A percentile compares a stretch with the other conserved stretches of the same genome.
These are phyloP conservation scores for Verticillium alfalfae DNA, from an alignment of 2,329 filamentous ascomycete genomes.

Conservation along the genomic window DNA sequence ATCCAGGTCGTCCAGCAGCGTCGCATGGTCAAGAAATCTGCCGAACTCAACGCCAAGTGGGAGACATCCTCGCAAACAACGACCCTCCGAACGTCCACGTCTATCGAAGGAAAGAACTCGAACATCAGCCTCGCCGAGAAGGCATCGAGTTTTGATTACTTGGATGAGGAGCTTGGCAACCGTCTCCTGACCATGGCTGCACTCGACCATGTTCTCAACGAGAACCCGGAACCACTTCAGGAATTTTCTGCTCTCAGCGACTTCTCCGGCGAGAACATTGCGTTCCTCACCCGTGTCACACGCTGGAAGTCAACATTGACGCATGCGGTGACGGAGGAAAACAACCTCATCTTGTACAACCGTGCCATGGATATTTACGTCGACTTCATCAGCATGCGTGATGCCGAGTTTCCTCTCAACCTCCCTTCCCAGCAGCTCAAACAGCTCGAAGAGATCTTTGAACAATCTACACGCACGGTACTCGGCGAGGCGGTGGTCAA, in stretches of 20 bases:
- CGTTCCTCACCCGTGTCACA: conserved; percentile 43
- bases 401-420: conserved; percentile 46
- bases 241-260: conserved; percentile 48
- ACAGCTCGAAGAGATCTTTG: conserved; percentile 36
- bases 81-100: conserved; percentile 9
- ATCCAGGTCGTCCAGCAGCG: conserved; percentile 19
- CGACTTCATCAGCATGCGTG: conserved; percentile 37
- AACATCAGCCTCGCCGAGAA: conserved; percentile 18
- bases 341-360: conserved; percentile 24
- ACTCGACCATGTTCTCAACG: conserved; percentile 40
- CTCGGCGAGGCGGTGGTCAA: conserved; percentile 17
- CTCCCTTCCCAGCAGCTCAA: conserved; percentile 36
- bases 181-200: conserved; percentile 45
- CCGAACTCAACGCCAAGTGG: conserved; percentile 20
- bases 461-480: conserved; percentile 27
- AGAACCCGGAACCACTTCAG: conserved; percentile 40
- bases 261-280: conserved; percentile 54
- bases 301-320: conserved; percentile 31
- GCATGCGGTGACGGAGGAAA: neutral
- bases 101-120: conserved; percentile 11
- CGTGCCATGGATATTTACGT: conserved; percentile 43
- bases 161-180: conserved; percentile 22
- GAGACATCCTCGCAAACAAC: conserved; percentile 18
- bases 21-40: conserved; percentile 15
- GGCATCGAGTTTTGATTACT: conserved; percentile 20